These are phyloP conservation scores for Xanthoceras sorbifolium DNA, from an alignment of 345 rosid genomes.

Conservation along the genomic window DNA sequence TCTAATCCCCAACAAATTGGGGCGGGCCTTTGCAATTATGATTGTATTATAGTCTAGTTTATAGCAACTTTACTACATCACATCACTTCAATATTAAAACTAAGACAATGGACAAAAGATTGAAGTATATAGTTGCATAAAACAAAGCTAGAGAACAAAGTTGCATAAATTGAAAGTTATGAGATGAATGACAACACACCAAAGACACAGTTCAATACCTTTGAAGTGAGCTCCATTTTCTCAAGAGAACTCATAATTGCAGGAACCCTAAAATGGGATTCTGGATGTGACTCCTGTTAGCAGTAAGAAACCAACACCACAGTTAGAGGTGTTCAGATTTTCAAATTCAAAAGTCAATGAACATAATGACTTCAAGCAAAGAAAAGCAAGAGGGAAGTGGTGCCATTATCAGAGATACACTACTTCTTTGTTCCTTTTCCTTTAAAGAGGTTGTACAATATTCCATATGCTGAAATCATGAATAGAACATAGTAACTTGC, in stretches of 20 bases:
- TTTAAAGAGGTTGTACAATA: too few relatives aligned
- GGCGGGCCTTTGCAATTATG: neutral
- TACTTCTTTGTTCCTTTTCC: too few relatives aligned
- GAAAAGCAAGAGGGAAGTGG: too few relatives aligned
- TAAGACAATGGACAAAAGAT: neutral
- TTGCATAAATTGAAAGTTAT: neutral
- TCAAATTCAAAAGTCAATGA: neutral
- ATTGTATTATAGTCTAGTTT: constrained; percentile 1
- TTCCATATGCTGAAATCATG: neutral
- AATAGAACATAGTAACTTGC: too few relatives aligned
- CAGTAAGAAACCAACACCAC: neutral
- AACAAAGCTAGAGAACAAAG: constrained; percentile 1
- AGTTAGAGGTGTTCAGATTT: constrained; percentile 4
- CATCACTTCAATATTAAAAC: neutral
- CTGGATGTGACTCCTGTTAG: constrained; percentile 86
- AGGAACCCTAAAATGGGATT: constrained; percentile 89
- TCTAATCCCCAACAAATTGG: neutral
- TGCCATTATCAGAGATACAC: too few relatives aligned
- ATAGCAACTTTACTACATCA: neutral
- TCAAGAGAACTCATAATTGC: constrained; percentile 81
- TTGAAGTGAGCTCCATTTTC: constrained; percentile 69
- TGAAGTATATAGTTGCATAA: neutral
- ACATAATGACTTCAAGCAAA: neutral
- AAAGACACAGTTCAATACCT: constrained; percentile 40
- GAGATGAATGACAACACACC: neutral